Conservation (phyloP, 2,329 filamentous ascomycete genomes). For the Lecanicillium sp. region DNA sequence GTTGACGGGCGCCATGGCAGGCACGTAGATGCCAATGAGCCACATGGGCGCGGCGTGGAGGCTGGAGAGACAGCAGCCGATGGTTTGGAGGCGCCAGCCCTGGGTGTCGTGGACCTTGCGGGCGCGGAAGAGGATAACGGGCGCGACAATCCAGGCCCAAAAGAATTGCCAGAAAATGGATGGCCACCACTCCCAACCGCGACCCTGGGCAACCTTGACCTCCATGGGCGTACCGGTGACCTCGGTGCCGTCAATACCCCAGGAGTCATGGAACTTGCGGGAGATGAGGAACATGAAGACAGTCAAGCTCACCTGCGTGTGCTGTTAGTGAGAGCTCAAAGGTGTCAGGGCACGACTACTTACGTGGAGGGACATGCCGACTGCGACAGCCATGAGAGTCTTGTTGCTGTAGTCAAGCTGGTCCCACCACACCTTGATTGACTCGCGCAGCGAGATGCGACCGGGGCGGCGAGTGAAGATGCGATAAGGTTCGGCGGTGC, state of each 20-base stretch:
- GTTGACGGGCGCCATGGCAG: slow-evolving; percentile 47
- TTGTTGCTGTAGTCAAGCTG: slow-evolving; percentile 41
- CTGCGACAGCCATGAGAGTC: slow-evolving; percentile 43
- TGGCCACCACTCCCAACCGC: slow-evolving; percentile 65
- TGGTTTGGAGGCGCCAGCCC: slow-evolving; percentile 60
- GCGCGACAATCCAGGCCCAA: slow-evolving; percentile 58
- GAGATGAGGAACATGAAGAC: slow-evolving; percentile 58
- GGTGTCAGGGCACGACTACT: slow-evolving; percentile 16
- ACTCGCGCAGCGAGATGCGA: slow-evolving; percentile 20
- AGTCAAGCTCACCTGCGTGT: slow-evolving; percentile 48
- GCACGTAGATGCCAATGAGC: slow-evolving; percentile 53
- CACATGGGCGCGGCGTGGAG: slow-evolving; percentile 62
- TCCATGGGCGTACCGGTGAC: slow-evolving; percentile 50
- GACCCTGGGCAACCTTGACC: slow-evolving; percentile 36
- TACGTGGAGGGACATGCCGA: slow-evolving; percentile 54
- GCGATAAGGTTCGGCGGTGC: slow-evolving; percentile 14
- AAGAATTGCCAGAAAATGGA: slow-evolving; percentile 59
- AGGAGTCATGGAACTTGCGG: slow-evolving; percentile 57
- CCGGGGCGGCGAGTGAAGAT: slow-evolving; percentile 17
- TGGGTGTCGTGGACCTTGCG: slow-evolving; percentile 58
- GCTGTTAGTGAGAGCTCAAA: too few species aligned
- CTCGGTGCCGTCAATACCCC: slow-evolving; percentile 56
- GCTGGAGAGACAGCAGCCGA: slow-evolving; percentile 45
- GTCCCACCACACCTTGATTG: slow-evolving; percentile 31
- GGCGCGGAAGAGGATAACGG: slow-evolving; percentile 55